Conservation (phyloP, 2,329 filamentous ascomycete species). For the Xenoacremonium recifei region DNA sequence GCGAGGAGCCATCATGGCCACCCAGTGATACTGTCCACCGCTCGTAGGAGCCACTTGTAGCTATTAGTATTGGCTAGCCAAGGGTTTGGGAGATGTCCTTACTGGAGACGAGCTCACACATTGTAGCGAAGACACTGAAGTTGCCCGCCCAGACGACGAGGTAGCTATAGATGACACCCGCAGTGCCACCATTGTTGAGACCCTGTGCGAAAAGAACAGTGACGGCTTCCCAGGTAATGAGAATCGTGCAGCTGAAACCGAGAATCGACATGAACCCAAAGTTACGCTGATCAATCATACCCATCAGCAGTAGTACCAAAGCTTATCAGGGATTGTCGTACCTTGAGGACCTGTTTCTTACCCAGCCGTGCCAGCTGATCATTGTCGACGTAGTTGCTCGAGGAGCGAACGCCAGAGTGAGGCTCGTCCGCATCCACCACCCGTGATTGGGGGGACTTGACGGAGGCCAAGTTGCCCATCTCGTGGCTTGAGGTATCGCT, state of each 20-base stretch:
- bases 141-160: slow-evolving; percentile 47
- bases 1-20: slow-evolving; percentile 49
- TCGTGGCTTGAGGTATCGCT: slow-evolving; percentile 21
- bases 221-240: slow-evolving; percentile 51
- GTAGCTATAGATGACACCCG: slow-evolving; percentile 52
- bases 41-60: slow-evolving; percentile 49
- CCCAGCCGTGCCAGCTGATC: slow-evolving; percentile 26
- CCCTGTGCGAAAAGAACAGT: slow-evolving; percentile 33
- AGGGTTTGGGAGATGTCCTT: no score
- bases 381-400: slow-evolving; percentile 18
- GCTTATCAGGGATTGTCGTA: slow-evolving; percentile 2
- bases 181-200: slow-evolving; percentile 50
- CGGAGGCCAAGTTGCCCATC: slow-evolving; percentile 18
- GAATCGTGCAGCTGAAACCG: slow-evolving; percentile 51
- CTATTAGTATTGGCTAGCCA: no score
- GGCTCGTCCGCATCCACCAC: slow-evolving; percentile 15
- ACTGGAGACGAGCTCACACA: slow-evolving; percentile 43
- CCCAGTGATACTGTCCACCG: slow-evolving; percentile 62
- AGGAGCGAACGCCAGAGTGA: slow-evolving; percentile 12
- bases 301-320: slow-evolving; percentile 1
- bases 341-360: slow-evolving; percentile 29
- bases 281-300: slow-evolving; percentile 35
- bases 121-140: slow-evolving; percentile 39
- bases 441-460: slow-evolving; percentile 10
- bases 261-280: slow-evolving; percentile 50